Conservation (phyloP, 129 eudicot species). For the Artemisia argyi region DNA sequence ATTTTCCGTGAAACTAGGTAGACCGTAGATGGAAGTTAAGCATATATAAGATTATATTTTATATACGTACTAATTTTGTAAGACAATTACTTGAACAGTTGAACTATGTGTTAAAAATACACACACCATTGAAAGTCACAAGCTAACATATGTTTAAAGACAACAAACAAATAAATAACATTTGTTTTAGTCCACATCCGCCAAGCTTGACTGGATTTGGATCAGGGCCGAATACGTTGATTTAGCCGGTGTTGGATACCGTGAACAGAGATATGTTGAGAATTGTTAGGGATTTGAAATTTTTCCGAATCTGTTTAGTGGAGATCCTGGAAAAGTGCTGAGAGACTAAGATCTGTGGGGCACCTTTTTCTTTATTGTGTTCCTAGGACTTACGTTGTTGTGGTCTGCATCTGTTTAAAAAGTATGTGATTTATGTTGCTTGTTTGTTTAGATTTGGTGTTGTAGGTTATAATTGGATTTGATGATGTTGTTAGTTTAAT, state of each 20-base stretch:
- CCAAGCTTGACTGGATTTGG: conserved; percentile 53
- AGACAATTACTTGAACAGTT: no score
- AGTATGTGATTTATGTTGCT: conserved; percentile 33
- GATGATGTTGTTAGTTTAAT: no score
- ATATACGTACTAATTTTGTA: no score
- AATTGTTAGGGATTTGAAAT: conserved; percentile 85
- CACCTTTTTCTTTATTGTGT: conserved; percentile 93
- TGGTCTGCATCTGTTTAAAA: conserved; percentile 97
- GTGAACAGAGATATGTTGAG: conserved; percentile 86
- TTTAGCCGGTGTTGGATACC: conserved; percentile 95
- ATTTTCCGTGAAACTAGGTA: no score
- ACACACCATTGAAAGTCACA: no score
- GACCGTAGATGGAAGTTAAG: no score
- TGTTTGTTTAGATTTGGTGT: no score
- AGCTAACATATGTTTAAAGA: no score
- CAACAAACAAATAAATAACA: no score
- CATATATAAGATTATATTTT: no score
- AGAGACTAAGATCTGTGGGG: conserved; percentile 99
- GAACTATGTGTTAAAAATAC: no score
- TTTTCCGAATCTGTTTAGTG: conserved; percentile 87
- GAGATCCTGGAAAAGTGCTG: conserved; percentile 95
- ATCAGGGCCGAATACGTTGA: conserved; percentile 74
- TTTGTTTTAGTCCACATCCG: neutral
- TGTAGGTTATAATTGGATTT: no score
- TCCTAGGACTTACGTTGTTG: conserved; percentile 75